phyloP scores from a whole-genome alignment of 169 alveolate genomes.

The Eimeria falciformis region DNA sequence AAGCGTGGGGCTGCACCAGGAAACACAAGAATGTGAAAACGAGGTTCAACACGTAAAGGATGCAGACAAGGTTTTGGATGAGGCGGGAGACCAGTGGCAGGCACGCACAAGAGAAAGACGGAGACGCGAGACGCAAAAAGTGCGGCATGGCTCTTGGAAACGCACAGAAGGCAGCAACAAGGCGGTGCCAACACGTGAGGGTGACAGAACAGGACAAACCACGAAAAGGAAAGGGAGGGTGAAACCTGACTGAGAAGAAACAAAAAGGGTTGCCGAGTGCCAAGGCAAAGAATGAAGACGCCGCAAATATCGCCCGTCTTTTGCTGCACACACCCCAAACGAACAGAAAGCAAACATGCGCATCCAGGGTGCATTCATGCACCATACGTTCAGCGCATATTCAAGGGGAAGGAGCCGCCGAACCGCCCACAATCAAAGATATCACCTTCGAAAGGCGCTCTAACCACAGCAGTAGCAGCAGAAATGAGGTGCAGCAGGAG shows the following conservation, averaged over 20 bases:
- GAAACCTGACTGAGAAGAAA: conserved; percentile 14
- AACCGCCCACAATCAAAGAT: not conserved
- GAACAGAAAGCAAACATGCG: not conserved
- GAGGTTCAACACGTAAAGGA: not conserved
- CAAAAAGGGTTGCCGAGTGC: conserved; percentile 11
- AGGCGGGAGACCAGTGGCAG: not conserved
- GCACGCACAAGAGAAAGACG: not conserved
- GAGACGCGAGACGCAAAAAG: not conserved
- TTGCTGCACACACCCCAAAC: conserved; percentile 24
- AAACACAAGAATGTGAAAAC: not conserved
- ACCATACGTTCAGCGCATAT: not conserved
- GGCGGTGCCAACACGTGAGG: not conserved
- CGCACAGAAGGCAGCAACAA: not conserved
- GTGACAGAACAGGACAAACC: not conserved
- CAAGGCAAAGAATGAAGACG: conserved; percentile 59
- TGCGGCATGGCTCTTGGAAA: not conserved
- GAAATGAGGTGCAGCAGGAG: not conserved
- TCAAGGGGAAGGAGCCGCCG: not conserved
- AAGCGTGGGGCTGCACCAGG: conserved; percentile 50
- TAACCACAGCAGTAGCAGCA: not conserved
- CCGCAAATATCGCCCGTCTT: conserved; percentile 34
- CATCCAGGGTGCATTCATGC: not conserved
- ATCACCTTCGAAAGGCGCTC: no score
- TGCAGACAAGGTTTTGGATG: not conserved
- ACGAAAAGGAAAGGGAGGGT: not conserved